Evolutionary conservation across 2,329 filamentous ascomycete species (phyloP).

Genomic region (Geosmithia putterillii): DNA sequence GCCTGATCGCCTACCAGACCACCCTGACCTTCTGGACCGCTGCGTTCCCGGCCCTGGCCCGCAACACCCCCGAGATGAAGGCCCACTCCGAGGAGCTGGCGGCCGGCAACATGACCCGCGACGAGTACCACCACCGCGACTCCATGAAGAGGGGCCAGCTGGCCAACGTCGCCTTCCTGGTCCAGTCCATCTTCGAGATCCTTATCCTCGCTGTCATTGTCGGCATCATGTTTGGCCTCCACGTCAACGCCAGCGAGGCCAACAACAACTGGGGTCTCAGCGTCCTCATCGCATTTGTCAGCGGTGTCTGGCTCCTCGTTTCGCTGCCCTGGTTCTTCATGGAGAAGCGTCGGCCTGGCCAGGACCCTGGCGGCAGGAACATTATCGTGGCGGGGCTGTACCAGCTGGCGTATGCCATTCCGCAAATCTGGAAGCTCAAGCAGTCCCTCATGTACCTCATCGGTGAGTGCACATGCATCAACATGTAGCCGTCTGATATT

Average conservation of each 20-base stretch:
- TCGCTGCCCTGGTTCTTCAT: conserved; percentile 55
- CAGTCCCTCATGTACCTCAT: conserved; percentile 52
- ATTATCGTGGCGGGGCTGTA: conserved; percentile 48
- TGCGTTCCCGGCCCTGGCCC: conserved; percentile 30
- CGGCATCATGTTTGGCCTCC: conserved; percentile 47
- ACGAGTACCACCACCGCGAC: conserved; percentile 48
- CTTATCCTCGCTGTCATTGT: conserved; percentile 53
- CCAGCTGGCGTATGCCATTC: conserved; percentile 45
- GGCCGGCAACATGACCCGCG: conserved; percentile 35
- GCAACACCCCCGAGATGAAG: conserved; percentile 19
- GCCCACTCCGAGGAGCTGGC: conserved; percentile 17
- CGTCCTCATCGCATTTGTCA: conserved; percentile 53
- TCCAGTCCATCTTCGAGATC: conserved; percentile 50
- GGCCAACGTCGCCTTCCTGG: conserved; percentile 51
- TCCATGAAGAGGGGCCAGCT: conserved; percentile 51
- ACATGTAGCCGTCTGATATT: too few species aligned
- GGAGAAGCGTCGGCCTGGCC: conserved; percentile 50
- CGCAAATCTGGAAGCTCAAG: conserved; percentile 50
- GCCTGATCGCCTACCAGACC: conserved; percentile 53
- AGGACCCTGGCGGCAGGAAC: conserved; percentile 22
- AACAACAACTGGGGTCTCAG: conserved; percentile 57
- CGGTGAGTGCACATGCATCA: too few species aligned
- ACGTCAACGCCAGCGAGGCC: conserved; percentile 43
- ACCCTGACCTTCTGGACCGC: conserved; percentile 59
- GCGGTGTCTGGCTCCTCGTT: conserved; percentile 50